Evolutionary conservation across 257 asterid genomes (phyloP), one percentile per base, ranked within the genome.

Genomic region (Linderniella brevidens): DNA sequence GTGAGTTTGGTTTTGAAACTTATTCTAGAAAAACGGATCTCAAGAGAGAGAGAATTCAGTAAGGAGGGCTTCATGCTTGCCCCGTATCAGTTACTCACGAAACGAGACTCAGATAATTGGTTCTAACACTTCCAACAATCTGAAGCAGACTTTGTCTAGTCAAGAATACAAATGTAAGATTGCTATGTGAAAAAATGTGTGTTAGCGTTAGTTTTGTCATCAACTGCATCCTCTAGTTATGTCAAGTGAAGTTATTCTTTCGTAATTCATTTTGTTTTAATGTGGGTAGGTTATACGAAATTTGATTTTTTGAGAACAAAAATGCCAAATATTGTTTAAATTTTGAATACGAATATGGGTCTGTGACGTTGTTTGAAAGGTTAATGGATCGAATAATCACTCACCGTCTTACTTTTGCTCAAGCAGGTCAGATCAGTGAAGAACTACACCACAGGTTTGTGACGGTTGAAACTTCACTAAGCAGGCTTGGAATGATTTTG

Each of bases 361-460:
- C 32, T 25, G 32, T 6, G 32, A 25, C 6, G 32, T 25, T 25
- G 6, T 25, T 3, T 25, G 32, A 25, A 3, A 2, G 32, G 32
- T 25, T 25, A 25, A 25, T 25, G 32, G 32, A 25, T 25, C 32
- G 32, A 25, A 25, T n/a, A n/a, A n/a, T n/a, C n/a, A 25, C 6
- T 25, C 32, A 25, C 3, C 32, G 6, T 25, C 32, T 25, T 25
- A 16, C 47, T 65, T n/a, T 59, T 64, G 44, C 64, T 37, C 58
- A 45, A 54, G 60, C 83, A 85, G 94, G 79, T 67, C 86, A 79
- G 65, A 60, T 58, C 40, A 78, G 66, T 49, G 90, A 80, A 79
- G 90, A 84, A 62, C 78, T 88, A 43, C 93, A 81, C 51, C 94
- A 77, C 74, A 77, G 76, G 66, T 68, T 90, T 52, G 92, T 93